These are phyloP conservation scores for Arabidopsis lyrata DNA, from an alignment of 441 rosid species.

Conservation along the genomic window DNA sequence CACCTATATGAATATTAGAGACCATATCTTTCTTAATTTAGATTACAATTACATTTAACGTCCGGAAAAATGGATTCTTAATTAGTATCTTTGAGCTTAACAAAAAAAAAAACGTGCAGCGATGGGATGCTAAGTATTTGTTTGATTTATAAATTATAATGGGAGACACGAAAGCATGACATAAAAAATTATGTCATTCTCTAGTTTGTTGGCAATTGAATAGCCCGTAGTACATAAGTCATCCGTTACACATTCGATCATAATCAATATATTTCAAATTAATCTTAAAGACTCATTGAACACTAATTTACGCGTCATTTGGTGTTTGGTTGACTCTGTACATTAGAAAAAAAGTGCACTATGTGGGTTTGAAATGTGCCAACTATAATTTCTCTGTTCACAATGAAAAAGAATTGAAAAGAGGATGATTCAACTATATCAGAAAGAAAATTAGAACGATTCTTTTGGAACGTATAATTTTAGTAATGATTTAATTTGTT, in stretches of 20 bases:
- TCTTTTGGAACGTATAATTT: slow-evolving; percentile 1
- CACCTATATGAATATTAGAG: slow-evolving; percentile 28
- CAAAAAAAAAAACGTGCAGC: neutral
- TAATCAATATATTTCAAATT: neutral
- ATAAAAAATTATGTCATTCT: neutral
- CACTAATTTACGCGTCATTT: slow-evolving; percentile 17
- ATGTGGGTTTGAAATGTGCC: neutral
- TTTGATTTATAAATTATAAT: neutral
- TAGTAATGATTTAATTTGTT: no score
- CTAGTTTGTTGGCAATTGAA: neutral
- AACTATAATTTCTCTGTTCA: neutral
- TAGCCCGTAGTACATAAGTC: slow-evolving; percentile 7
- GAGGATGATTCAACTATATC: neutral
- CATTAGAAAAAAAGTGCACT: neutral
- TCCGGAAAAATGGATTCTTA: slow-evolving; percentile 7
- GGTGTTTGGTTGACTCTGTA: slow-evolving; percentile 20
- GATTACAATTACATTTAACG: slow-evolving; percentile 1
- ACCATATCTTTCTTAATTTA: slow-evolving; percentile 2
- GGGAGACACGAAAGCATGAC: slow-evolving; percentile 38
- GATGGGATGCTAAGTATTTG: neutral
- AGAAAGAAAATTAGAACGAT: neutral
- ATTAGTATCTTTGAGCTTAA: neutral
- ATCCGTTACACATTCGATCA: slow-evolving; percentile 28
- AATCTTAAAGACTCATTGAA: slow-evolving; percentile 1
- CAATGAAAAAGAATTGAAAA: neutral